Evolutionary conservation across 768 basidiomycete genomes (phyloP).

Genomic region (Termitomyces heimii): DNA sequence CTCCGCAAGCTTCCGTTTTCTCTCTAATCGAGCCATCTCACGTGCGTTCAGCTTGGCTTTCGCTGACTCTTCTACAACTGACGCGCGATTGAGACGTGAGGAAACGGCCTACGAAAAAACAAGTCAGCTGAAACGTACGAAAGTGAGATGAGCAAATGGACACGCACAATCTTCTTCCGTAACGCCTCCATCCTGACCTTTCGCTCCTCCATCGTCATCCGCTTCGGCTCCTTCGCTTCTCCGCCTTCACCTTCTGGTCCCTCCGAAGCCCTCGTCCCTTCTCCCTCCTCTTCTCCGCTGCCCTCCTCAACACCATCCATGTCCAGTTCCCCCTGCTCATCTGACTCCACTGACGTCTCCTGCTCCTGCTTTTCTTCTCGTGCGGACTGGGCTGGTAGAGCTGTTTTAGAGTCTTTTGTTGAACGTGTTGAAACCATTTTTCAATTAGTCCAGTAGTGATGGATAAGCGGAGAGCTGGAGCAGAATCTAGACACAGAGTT

Average conservation of each 20-base stretch:
- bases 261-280: not conserved
- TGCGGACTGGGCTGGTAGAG: not conserved
- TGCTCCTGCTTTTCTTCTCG: not conserved
- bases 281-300: slow-evolving; percentile 4
- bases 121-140: not conserved
- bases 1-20: slow-evolving; percentile 88
- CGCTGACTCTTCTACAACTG: slow-evolving; percentile 80
- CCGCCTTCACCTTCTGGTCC: slow-evolving; percentile 16
- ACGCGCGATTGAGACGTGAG: slow-evolving; percentile 76
- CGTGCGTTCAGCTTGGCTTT: slow-evolving; percentile 71
- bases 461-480: not conserved
- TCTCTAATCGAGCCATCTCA: slow-evolving; percentile 80
- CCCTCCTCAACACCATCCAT: not conserved
- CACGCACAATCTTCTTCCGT: slow-evolving; percentile 73
- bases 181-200: slow-evolving; percentile 74
- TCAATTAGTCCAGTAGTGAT: not conserved
- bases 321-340: not conserved
- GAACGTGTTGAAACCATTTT: not conserved
- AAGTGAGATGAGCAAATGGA: not conserved
- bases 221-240: slow-evolving; percentile 14
- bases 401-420: not conserved
- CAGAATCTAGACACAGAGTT: not conserved
- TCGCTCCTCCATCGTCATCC: slow-evolving; percentile 61
- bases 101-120: slow-evolving; percentile 55
- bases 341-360: not conserved